Evolutionary conservation across 441 rosid genomes (phyloP), one percentile per base, ranked within the genome.

Genomic region (Metrosideros polymorpha): DNA sequence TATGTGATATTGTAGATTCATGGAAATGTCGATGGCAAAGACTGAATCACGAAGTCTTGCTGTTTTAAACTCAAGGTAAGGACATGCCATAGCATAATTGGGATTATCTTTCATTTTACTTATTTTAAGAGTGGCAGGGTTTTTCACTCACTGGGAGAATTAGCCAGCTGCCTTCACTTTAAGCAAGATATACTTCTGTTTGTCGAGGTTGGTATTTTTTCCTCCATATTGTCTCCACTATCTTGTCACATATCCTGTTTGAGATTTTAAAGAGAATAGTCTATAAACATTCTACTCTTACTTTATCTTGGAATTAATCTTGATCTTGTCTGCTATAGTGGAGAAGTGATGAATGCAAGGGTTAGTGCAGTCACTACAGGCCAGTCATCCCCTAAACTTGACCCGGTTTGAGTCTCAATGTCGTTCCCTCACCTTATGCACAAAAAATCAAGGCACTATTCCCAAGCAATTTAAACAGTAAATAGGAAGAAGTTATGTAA

Each of bases 101-200:
- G 55, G 39, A 6, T 35, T 45, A 77, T 79, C 57, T n/a, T 19
- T 43, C 84, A 47, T 22, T 27, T 47, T 30, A 55, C 77, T 86
- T 30, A 85, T 52, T 50, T 43, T 27, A 18, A 82, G 52, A 45
- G 54, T 82, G 86, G 55, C 91, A 93, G 94, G 93, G 90, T 92
- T 47, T 85, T 92, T 84, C 90, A 92, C 85, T 89, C 87, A 15
- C 57, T 94, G 87, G 88, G 91, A 66, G 54, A 86, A 87, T 84
- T 91, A 59, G 87, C 87, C 57, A 83, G 83, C 86, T 83, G 91
- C 89, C 91, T 93, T 42, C 88, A 84, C 51, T 87, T 82, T 24
- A 91, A 91, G 91, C 90, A 89, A 85, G 76, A 89, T 56, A 89
- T 93, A 86, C 90, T 91, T 84, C 54, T 84, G 52, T 87, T 89